Conservation (phyloP, 1,284 basidiomycete species). For the Trametes polyzona region DNA sequence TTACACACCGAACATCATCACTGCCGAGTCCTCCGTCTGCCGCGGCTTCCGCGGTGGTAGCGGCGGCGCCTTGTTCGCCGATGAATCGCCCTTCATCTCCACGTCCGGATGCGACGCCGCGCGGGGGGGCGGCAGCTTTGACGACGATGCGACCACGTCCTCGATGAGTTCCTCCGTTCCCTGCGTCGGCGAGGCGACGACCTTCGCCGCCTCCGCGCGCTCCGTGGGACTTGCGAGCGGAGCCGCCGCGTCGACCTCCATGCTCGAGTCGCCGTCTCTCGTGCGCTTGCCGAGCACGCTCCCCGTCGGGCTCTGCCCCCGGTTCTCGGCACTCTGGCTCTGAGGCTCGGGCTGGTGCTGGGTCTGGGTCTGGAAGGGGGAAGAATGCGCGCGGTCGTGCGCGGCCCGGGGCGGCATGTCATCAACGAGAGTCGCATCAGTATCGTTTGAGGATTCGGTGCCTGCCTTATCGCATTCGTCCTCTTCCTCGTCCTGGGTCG, state of each 20-base stretch:
- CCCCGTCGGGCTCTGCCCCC: conserved; percentile 36
- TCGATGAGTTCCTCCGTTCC: conserved; percentile 13
- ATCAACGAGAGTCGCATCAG: conserved; percentile 83
- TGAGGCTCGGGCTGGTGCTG: no score
- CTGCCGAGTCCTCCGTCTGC: conserved; percentile 65
- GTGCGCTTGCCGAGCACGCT: conserved; percentile 77
- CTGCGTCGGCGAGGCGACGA: conserved; percentile 38
- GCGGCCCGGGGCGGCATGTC: conserved; percentile 51
- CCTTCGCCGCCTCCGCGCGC: conserved; percentile 6
- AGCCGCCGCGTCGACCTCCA: conserved; percentile 37
- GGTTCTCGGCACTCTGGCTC: no score
- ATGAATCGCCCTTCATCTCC: conserved; percentile 44
- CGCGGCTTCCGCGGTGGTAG: conserved; percentile 66
- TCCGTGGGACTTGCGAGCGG: conserved; percentile 7
- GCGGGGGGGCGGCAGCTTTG: conserved; percentile 27
- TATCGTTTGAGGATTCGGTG: conserved; percentile 82
- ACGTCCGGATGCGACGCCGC: conserved; percentile 43
- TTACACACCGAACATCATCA: conserved; percentile 88
- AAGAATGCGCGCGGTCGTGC: conserved; percentile 31
- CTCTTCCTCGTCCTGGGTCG: conserved; percentile 87
- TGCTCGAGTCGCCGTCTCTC: conserved; percentile 57
- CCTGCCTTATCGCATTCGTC: conserved; percentile 70
- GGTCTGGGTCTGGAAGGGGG: conserved; percentile 18
- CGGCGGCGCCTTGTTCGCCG: conserved; percentile 52
- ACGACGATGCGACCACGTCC: conserved; percentile 22